phyloP scores from a whole-genome alignment of 1,284 basidiomycete species.

The Rhodotorula sp. region DNA sequence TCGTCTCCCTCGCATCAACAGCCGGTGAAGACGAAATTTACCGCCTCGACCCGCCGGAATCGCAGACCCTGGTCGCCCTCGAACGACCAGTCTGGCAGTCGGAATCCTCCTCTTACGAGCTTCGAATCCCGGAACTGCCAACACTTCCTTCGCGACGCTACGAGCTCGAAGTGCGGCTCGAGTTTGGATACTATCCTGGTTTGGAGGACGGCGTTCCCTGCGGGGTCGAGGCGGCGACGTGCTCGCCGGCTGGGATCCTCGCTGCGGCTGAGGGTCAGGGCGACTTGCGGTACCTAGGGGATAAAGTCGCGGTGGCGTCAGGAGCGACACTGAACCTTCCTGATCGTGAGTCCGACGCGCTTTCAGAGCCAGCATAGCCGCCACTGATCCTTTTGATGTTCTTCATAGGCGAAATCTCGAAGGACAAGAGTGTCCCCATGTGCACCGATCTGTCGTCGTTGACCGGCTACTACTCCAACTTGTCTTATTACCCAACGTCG shows the following conservation, averaged over 20 bases:
- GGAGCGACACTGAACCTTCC: background rate
- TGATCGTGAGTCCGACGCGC: background rate
- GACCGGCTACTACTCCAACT: conserved; percentile 22
- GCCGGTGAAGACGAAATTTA: background rate
- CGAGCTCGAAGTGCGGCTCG: conserved; percentile 25
- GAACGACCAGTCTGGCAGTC: background rate
- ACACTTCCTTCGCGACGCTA: conserved; percentile 4
- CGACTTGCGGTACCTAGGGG: conserved; percentile 5
- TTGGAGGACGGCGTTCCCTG: conserved; percentile 12
- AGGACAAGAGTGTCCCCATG: background rate
- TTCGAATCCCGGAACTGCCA: background rate
- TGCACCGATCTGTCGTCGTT: conserved; percentile 20
- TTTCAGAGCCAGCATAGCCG: background rate
- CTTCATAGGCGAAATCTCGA: background rate
- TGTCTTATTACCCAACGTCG: conserved; percentile 1
- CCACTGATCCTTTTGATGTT: background rate
- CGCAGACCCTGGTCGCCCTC: conserved; percentile 16
- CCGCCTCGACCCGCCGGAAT: background rate
- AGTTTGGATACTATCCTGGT: conserved; percentile 24
- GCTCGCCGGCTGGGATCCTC: background rate
- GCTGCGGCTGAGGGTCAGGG: background rate
- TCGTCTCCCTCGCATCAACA: background rate
- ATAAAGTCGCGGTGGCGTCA: background rate
- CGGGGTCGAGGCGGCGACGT: background rate
- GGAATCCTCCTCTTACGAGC: background rate